Evolutionary conservation across 352 stramenopile species (phyloP).

Genomic region (Phytophthora gonapodyides): DNA sequence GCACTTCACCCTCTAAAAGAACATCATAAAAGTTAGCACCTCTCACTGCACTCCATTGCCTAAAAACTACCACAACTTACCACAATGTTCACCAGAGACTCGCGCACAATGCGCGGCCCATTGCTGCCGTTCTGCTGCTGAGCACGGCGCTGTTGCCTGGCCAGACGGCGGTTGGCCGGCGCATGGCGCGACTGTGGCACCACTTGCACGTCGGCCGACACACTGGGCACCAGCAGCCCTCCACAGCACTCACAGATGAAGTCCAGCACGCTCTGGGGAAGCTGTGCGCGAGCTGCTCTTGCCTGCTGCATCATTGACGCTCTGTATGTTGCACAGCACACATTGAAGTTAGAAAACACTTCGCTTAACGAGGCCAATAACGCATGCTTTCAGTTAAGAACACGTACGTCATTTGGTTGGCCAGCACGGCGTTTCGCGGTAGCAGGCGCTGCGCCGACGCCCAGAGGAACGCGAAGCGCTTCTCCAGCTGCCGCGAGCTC

Average conservation of each 20-base stretch:
- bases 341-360: not conserved
- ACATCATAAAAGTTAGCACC: constrained; percentile 5
- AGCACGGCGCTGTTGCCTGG: constrained; percentile 36
- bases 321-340: constrained; percentile 25
- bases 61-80: constrained; percentile 23
- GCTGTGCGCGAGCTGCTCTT: constrained; percentile 33
- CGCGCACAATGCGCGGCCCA: constrained; percentile 23
- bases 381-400: constrained; percentile 5
- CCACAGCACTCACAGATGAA: constrained; percentile 71
- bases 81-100: constrained; percentile 44
- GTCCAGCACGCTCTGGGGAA: constrained; percentile 60
- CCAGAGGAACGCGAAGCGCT: constrained; percentile 75
- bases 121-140: constrained; percentile 29
- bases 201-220: constrained; percentile 61
- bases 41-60: not conserved
- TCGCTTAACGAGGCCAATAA: not conserved
- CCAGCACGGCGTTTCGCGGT: constrained; percentile 38
- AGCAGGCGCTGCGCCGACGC: constrained; percentile 54
- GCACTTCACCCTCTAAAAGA: constrained; percentile 52
- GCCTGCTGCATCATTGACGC: constrained; percentile 59
- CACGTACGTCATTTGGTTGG: constrained; percentile 60
- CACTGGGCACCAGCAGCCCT: constrained; percentile 60
- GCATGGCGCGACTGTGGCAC: constrained; percentile 45
- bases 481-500: constrained; percentile 64
- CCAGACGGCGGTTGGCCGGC: constrained; percentile 57